Percentiles rank a stretch among this genome's conserved stretches.
These are phyloP conservation scores for Dothidotthia symphoricarpi DNA, from an alignment of 2,329 filamentous ascomycete species.

Conservation along the genomic window DNA sequence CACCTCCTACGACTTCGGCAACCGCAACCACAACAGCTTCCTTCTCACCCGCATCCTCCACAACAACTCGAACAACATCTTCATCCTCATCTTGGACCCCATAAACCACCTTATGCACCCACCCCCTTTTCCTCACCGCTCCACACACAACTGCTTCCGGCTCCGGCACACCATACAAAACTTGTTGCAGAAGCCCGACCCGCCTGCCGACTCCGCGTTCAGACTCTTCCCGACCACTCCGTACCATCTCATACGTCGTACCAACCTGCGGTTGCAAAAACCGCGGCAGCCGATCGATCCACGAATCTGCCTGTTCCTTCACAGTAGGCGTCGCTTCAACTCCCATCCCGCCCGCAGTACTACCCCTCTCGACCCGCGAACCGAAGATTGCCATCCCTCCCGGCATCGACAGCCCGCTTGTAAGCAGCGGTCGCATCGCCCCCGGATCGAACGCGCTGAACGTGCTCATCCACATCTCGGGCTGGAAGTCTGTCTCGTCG, in stretches of 20 bases:
- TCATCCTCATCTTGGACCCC: neutral
- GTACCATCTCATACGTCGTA: constrained; percentile 13
- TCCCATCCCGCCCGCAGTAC: too few species aligned
- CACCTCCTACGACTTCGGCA: too few species aligned
- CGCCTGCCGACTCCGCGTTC: too few species aligned
- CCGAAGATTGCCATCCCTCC: too few species aligned
- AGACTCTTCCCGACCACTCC: neutral
- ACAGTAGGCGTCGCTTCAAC: too few species aligned
- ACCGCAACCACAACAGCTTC: too few species aligned
- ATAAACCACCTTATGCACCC: constrained; percentile 2
- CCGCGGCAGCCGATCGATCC: constrained; percentile 7
- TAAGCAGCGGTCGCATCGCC: constrained; percentile 3
- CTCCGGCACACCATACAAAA: constrained; percentile 16
- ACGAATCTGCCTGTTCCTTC: too few species aligned
- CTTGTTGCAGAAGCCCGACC: constrained; percentile 8
- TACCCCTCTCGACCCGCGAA: too few species aligned
- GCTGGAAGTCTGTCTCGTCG: neutral
- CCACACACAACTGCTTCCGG: too few species aligned
- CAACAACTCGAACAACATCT: too few species aligned
- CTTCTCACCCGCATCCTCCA: too few species aligned
- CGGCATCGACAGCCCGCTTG: constrained; percentile 1
- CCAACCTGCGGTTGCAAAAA: constrained; percentile 9
- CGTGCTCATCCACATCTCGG: constrained; percentile 3
- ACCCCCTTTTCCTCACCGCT: too few species aligned
- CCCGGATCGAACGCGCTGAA: constrained; percentile 10